Percentiles rank a stretch among this genome's conserved stretches.
phyloP scores from a whole-genome alignment of 805 yeast genomes.

The Candida ovalis region DNA sequence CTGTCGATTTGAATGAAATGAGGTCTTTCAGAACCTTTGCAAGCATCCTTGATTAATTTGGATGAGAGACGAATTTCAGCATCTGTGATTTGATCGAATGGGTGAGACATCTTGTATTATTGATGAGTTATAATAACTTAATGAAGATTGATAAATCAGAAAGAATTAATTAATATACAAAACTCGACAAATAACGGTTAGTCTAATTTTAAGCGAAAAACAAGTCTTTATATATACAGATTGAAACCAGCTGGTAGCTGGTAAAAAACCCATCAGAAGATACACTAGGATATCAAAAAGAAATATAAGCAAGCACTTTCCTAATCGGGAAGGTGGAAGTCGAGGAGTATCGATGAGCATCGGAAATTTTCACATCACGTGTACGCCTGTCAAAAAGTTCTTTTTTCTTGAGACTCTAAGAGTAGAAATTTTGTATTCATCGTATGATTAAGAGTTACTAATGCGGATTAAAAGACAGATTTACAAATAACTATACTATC shows the following conservation, averaged over 20 bases:
- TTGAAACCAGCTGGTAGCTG: no score
- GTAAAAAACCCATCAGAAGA: no score
- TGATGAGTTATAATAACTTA: not conserved
- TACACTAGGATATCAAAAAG: no score
- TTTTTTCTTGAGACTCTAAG: no score
- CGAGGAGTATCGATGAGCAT: not conserved
- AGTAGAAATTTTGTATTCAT: no score
- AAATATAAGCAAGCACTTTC: slow-evolving; percentile 28
- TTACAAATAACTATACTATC: no score
- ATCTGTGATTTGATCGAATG: slow-evolving; percentile 58
- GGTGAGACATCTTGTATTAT: slow-evolving; percentile 35
- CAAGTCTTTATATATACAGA: no score
- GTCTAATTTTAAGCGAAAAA: no score
- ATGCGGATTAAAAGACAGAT: no score
- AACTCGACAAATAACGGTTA: no score
- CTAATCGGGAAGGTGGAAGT: slow-evolving; percentile 30
- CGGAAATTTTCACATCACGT: not conserved
- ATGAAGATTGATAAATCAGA: not conserved
- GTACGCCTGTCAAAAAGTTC: not conserved
- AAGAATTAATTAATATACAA: not conserved
- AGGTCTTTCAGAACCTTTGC: slow-evolving; percentile 48
- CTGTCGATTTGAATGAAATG: slow-evolving; percentile 67
- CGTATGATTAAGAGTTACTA: not conserved
- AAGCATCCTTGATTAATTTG: slow-evolving; percentile 56
- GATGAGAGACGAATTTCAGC: slow-evolving; percentile 54